Conservation (phyloP, 306 rosid species). For the Alnus glutinosa region DNA sequence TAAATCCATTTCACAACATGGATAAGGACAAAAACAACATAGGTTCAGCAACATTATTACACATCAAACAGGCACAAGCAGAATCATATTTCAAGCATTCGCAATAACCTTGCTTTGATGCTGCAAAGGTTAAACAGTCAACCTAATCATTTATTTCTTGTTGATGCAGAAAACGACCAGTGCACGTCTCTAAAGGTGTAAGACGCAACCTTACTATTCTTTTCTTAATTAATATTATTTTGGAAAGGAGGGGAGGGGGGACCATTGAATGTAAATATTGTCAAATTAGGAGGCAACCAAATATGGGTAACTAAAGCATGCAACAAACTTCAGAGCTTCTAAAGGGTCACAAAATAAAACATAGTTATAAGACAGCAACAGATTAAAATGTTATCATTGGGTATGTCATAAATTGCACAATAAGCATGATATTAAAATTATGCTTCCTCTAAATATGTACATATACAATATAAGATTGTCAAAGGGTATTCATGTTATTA, state of each 20-base stretch:
- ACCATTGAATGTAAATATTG: background rate
- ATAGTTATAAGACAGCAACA: background rate
- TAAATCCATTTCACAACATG: constrained; percentile 12
- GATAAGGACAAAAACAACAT: constrained; percentile 2
- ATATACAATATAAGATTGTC: too few species aligned
- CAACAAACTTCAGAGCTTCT: background rate
- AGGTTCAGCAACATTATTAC: background rate
- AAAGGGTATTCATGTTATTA: too few species aligned
- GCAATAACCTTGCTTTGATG: constrained; percentile 18
- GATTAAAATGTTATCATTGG: background rate
- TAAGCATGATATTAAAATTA: too few species aligned
- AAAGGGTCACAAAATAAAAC: background rate
- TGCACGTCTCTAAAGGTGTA: constrained; percentile 3
- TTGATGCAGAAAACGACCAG: constrained; percentile 5
- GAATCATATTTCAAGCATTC: constrained; percentile 22
- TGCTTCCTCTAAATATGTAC: too few species aligned
- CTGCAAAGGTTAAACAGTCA: constrained; percentile 26
- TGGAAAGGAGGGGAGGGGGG: background rate
- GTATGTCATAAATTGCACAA: too few species aligned
- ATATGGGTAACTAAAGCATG: background rate
- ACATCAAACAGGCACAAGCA: constrained; percentile 9
- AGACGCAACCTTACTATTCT: background rate
- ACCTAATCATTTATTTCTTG: constrained; percentile 4
- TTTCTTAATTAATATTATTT: background rate
- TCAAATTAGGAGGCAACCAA: background rate